phyloP scores from a whole-genome alignment of 306 rosid genomes.

The Acacia acuminata region DNA sequence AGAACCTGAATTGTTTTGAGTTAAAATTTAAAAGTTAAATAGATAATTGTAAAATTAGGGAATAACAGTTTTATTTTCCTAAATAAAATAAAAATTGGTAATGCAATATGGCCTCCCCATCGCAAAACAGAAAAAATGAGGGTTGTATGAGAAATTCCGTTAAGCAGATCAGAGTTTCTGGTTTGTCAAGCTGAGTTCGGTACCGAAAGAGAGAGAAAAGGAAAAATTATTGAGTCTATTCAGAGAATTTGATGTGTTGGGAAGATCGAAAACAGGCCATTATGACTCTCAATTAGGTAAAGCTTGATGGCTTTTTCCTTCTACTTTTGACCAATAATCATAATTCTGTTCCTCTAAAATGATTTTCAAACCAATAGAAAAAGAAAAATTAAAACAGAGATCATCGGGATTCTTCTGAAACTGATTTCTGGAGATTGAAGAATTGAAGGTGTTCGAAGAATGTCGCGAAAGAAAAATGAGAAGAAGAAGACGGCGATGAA shows the following conservation, averaged over 20 bases:
- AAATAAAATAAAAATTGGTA: neutral
- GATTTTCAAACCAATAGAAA: slow-evolving; percentile 5
- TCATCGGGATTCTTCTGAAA: neutral
- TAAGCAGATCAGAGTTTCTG: neutral
- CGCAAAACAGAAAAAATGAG: neutral
- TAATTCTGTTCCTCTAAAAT: slow-evolving; percentile 35
- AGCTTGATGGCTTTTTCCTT: slow-evolving; percentile 28
- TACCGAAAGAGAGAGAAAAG: neutral
- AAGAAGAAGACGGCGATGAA: neutral
- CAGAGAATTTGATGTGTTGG: slow-evolving; percentile 38
- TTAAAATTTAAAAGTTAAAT: neutral
- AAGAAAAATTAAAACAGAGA: neutral
- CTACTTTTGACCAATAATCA: slow-evolving; percentile 53
- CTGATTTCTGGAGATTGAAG: neutral
- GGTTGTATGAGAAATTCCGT: neutral
- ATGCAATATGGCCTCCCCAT: neutral
- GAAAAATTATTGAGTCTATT: slow-evolving; percentile 10
- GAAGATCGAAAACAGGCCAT: slow-evolving; percentile 50
- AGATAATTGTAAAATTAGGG: neutral
- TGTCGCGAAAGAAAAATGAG: neutral
- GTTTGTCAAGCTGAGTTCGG: slow-evolving; percentile 12
- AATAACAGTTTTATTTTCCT: neutral
- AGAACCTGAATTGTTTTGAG: neutral
- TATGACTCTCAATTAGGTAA: slow-evolving; percentile 39
- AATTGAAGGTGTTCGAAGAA: neutral